Conservation (phyloP, 1,284 basidiomycete species). For the Mycena citricolor region DNA sequence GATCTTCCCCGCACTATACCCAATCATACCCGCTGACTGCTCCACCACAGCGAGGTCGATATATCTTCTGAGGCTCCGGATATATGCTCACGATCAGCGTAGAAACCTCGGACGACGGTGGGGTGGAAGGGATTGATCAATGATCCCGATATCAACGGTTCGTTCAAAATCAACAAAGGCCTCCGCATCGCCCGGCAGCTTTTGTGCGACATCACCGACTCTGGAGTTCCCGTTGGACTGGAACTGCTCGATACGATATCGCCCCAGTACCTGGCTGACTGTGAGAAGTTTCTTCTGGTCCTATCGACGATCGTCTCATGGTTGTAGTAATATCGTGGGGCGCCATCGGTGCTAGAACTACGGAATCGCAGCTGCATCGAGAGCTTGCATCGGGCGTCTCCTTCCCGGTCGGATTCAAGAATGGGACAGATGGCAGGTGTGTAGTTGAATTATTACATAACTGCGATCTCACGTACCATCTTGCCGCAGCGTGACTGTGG, state of each 20-base stretch:
- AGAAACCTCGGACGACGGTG: constrained; percentile 88
- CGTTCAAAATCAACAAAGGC: constrained; percentile 97
- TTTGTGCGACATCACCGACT: constrained; percentile 84
- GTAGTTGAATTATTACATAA: constrained; percentile 28
- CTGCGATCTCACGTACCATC: not conserved
- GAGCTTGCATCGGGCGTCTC: constrained; percentile 90
- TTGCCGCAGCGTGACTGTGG: constrained; percentile 56
- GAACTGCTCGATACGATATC: constrained; percentile 96
- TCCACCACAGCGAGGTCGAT: constrained; percentile 56
- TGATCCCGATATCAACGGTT: constrained; percentile 90
- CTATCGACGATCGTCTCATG: constrained; percentile 7
- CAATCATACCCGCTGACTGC: no score
- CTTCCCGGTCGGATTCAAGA: constrained; percentile 98
- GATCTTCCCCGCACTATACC: no score
- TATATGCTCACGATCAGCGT: constrained; percentile 12
- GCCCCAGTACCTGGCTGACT: constrained; percentile 78
- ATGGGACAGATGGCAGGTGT: constrained; percentile 94
- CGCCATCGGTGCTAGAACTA: constrained; percentile 96
- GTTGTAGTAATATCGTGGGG: constrained; percentile 86
- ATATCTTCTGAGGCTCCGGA: constrained; percentile 3
- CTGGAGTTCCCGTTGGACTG: constrained; percentile 91
- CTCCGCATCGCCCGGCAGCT: constrained; percentile 85
- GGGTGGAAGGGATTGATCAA: constrained; percentile 89
- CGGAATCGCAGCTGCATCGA: constrained; percentile 90
- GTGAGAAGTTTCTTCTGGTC: constrained; percentile 35